Evolutionary conservation across 805 yeast genomes (phyloP).

Genomic region (Metschnikowia similis): DNA sequence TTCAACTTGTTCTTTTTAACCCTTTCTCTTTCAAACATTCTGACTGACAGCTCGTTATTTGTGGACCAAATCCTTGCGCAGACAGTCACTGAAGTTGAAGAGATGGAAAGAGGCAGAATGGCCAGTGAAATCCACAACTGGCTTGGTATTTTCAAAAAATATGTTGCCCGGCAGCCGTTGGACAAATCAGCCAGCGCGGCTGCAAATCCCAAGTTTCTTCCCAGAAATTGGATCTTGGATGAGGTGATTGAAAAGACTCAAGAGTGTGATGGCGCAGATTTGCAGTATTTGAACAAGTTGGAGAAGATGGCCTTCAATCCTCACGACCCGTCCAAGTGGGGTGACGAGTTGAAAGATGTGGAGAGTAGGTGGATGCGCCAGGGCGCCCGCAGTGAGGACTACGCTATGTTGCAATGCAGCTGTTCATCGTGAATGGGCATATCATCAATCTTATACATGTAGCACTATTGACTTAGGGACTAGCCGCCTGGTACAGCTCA

Average conservation of each 20-base stretch:
- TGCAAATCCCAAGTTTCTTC: constrained; percentile 75
- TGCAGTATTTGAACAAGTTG: constrained; percentile 53
- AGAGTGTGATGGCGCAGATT: constrained; percentile 47
- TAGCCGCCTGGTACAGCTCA: neutral
- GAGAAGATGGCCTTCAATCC: constrained; percentile 74
- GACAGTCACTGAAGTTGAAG: constrained; percentile 13
- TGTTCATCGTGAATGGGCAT: constrained; percentile 44
- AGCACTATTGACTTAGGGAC: no score
- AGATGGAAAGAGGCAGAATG: constrained; percentile 36
- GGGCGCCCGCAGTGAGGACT: constrained; percentile 48
- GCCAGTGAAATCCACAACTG: constrained; percentile 43
- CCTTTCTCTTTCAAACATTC: constrained; percentile 42
- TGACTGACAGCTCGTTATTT: constrained; percentile 11
- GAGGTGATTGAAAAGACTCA: constrained; percentile 64
- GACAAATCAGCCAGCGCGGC: constrained; percentile 41
- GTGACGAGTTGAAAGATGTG: constrained; percentile 54
- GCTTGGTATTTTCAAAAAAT: constrained; percentile 45
- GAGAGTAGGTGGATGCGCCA: constrained; percentile 51
- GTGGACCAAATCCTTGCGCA: constrained; percentile 22
- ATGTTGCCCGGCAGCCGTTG: constrained; percentile 33
- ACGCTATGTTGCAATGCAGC: constrained; percentile 67
- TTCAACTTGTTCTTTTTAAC: constrained; percentile 73
- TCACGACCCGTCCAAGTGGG: constrained; percentile 65
- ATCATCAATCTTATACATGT: no score
- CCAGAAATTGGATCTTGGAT: constrained; percentile 81